These are phyloP conservation scores for Amaranthus palmeri DNA, from an alignment of 148 eudicot species.

Conservation along the genomic window DNA sequence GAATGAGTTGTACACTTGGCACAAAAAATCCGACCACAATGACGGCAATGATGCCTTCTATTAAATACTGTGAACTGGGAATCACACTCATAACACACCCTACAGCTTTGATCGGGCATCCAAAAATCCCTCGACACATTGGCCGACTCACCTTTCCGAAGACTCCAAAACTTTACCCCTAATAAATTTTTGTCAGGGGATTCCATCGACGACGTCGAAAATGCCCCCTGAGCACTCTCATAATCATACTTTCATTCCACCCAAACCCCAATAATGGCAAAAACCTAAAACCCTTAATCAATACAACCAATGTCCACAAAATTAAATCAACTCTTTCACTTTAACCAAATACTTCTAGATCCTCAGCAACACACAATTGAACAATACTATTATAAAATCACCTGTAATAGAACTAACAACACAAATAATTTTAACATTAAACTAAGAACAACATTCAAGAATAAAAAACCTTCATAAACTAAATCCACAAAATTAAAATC, in stretches of 20 bases:
- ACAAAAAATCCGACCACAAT: conserved; percentile 86
- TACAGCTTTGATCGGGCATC: conserved; percentile 93
- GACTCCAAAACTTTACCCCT: conserved; percentile 70
- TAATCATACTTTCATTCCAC: conserved; percentile 44
- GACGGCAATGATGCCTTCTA: conserved; percentile 86
- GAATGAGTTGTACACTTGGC: conserved; percentile 71
- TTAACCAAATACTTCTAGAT: conserved; percentile 3
- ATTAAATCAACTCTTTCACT: conserved; percentile 1
- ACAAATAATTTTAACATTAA: neutral
- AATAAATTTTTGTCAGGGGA: conserved; percentile 45
- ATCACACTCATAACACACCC: conserved; percentile 86
- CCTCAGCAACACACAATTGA: conserved; percentile 11
- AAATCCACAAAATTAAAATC: neutral
- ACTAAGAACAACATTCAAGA: conserved; percentile 1
- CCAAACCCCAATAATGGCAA: conserved; percentile 22
- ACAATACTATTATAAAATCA: neutral
- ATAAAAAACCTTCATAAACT: neutral
- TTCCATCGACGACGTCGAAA: conserved; percentile 56
- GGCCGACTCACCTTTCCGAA: conserved; percentile 45
- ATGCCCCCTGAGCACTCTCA: conserved; percentile 50
- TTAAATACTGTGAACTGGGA: conserved; percentile 69
- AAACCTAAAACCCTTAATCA: neutral
- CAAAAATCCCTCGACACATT: conserved; percentile 78
- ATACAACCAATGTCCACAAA: conserved; percentile 5
- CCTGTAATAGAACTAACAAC: conserved; percentile 1